Percentiles rank a stretch among this genome's conserved stretches.
phyloP scores from a whole-genome alignment of 2,329 filamentous ascomycete species.

The Nigrograna mackinnonii region DNA sequence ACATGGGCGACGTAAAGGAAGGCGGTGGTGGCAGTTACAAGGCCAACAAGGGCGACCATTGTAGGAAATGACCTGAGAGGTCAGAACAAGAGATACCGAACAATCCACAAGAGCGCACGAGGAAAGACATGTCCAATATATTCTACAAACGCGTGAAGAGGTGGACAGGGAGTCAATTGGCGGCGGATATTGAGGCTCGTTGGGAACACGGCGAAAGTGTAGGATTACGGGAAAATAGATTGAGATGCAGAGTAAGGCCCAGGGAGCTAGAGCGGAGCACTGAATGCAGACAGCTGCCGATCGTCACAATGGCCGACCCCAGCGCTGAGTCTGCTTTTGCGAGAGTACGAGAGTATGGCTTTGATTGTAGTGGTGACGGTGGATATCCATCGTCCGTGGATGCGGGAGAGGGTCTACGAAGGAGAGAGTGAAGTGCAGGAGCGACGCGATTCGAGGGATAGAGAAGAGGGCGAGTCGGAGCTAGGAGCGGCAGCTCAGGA shows the following conservation, averaged over 20 bases:
- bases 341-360: neutral
- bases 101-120: no score
- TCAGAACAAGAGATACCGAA: conserved; percentile 8
- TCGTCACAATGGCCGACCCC: no score
- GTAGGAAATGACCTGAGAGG: conserved; percentile 2
- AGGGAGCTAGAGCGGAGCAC: conserved; percentile 3
- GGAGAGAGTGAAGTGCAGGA: neutral
- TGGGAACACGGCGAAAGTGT: conserved; percentile 1
- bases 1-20: conserved; percentile 5
- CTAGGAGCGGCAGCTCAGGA: neutral
- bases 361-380: neutral
- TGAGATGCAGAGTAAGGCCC: conserved; percentile 3
- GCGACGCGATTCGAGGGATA: neutral
- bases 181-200: conserved; percentile 16
- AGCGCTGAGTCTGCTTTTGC: neutral
- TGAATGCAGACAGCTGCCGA: conserved; percentile 1
- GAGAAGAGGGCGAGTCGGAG: conserved; percentile 1
- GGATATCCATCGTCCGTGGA: no score
- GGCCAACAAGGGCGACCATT: conserved; percentile 17
- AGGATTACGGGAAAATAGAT: conserved; percentile 13
- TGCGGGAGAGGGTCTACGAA: no score
- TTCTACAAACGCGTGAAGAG: no score
- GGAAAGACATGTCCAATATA: no score
- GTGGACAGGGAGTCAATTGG: conserved; percentile 7
- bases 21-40: conserved; percentile 10